Evolutionary conservation across 1,139 yeast species (phyloP).

Genomic region (Diutina pseudorugosa): DNA sequence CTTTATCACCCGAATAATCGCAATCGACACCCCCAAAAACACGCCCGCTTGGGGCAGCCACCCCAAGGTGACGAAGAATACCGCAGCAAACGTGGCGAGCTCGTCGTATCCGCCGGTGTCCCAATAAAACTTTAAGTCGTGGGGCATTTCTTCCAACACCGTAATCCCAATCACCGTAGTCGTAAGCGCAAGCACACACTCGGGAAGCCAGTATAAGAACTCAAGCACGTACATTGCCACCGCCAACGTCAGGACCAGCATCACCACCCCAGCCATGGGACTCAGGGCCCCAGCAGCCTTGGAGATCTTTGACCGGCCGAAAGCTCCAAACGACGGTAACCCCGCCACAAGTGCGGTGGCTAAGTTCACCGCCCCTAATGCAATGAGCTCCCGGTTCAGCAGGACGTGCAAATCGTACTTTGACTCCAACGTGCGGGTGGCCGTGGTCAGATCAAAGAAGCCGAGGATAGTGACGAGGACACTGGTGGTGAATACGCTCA

Average conservation of each 20-base stretch:
- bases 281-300: slow-evolving; percentile 22
- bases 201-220: slow-evolving; percentile 17
- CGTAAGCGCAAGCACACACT: slow-evolving; percentile 22
- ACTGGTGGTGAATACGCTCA: slow-evolving; percentile 17
- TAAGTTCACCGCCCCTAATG: slow-evolving; percentile 20
- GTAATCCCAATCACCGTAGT: slow-evolving; percentile 27
- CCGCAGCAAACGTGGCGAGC: slow-evolving; percentile 13
- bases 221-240: slow-evolving; percentile 17
- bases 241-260: slow-evolving; percentile 15
- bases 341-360: slow-evolving; percentile 19
- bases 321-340: slow-evolving; percentile 24
- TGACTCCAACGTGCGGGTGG: slow-evolving; percentile 20
- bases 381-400: slow-evolving; percentile 22
- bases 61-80: slow-evolving; percentile 16
- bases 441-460: slow-evolving; percentile 23
- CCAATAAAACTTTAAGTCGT: slow-evolving; percentile 19
- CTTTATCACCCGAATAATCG: slow-evolving; percentile 18
- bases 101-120: slow-evolving; percentile 21
- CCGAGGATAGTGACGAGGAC: slow-evolving; percentile 22
- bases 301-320: slow-evolving; percentile 25
- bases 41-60: slow-evolving; percentile 26
- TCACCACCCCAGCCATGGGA: slow-evolving; percentile 20
- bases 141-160: slow-evolving; percentile 22
- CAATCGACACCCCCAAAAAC: slow-evolving; percentile 17
- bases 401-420: slow-evolving; percentile 21